Conservation (phyloP, 2,329 filamentous ascomycete genomes). For the Ophidiomyces ophidiicola region DNA sequence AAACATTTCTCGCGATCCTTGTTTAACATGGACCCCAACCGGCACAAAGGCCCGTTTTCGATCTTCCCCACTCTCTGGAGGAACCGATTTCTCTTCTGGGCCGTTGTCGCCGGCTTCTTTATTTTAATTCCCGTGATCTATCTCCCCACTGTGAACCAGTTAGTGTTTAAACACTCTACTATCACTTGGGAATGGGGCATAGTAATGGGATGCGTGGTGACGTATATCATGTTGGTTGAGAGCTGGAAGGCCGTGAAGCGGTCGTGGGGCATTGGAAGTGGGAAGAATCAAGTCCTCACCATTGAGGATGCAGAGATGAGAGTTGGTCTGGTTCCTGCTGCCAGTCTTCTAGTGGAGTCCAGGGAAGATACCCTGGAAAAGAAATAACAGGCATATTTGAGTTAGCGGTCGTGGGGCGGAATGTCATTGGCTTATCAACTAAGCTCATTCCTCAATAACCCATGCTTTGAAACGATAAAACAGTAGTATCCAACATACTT, state of each 20-base stretch:
- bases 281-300: slow-evolving; percentile 23
- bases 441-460: not conserved
- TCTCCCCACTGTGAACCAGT: slow-evolving; percentile 52
- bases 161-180: slow-evolving; percentile 52
- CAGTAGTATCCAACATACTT: too few relatives aligned
- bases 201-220: slow-evolving; percentile 45
- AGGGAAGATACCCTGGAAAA: slow-evolving; percentile 14
- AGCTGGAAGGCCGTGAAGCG: slow-evolving; percentile 55
- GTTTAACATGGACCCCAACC: slow-evolving; percentile 47
- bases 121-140: slow-evolving; percentile 50
- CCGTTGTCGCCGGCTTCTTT: slow-evolving; percentile 45
- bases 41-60: slow-evolving; percentile 49
- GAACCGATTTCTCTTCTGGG: slow-evolving; percentile 60
- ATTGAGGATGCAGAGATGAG: slow-evolving; percentile 26
- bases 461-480: too few relatives aligned
- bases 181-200: slow-evolving; percentile 59
- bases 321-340: slow-evolving; percentile 19
- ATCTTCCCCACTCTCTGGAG: slow-evolving; percentile 55
- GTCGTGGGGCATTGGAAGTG: slow-evolving; percentile 25
- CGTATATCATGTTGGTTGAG: slow-evolving; percentile 54
- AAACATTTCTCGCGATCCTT: slow-evolving; percentile 61
- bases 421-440: slow-evolving; percentile 11
- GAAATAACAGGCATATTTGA: too few relatives aligned
- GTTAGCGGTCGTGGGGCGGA: too few relatives aligned
- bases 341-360: slow-evolving; percentile 7